Conservation (phyloP, 257 asterid genomes). For the Nicotiana benthamiana region DNA sequence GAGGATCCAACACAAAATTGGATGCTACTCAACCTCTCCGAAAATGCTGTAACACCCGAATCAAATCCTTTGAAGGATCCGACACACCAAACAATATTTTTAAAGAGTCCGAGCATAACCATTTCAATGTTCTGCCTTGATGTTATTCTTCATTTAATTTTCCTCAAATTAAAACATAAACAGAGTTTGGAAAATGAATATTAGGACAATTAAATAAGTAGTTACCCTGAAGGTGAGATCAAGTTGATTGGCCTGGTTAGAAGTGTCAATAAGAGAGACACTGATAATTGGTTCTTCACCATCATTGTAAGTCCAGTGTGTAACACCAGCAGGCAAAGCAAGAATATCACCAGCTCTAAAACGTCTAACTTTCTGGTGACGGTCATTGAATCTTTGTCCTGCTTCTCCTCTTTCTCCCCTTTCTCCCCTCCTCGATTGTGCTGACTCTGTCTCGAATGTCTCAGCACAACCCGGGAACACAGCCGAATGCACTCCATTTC, state of each 20-base stretch:
- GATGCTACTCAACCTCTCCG: too few species aligned
- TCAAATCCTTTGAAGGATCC: too few species aligned
- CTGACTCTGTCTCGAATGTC: conserved; percentile 31
- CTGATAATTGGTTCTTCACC: conserved; percentile 35
- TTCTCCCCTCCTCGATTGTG: not conserved
- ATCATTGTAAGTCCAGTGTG: conserved; percentile 47
- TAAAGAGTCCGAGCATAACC: too few species aligned
- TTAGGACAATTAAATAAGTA: not conserved
- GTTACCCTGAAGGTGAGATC: conserved; percentile 43
- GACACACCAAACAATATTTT: too few species aligned
- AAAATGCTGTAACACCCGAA: too few species aligned
- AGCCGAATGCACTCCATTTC: conserved; percentile 38
- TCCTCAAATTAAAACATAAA: too few species aligned
- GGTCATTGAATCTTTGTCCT: conserved; percentile 17
- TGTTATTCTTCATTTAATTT: too few species aligned
- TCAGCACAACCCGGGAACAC: conserved; percentile 55
- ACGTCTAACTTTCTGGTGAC: conserved; percentile 48
- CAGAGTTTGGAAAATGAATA: too few species aligned
- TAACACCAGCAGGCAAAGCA: conserved; percentile 41
- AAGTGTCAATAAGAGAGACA: conserved; percentile 35
- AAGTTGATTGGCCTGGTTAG: conserved; percentile 47
- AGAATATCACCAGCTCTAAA: conserved; percentile 43
- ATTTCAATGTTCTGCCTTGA: too few species aligned
- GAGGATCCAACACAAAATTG: too few species aligned
- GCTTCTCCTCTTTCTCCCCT: not conserved